A percentile compares a stretch with the other conserved stretches of the same genome.
These are phyloP conservation scores for Akanthomyces uredinophilus DNA, from an alignment of 2,329 filamentous ascomycete genomes.

Conservation along the genomic window DNA sequence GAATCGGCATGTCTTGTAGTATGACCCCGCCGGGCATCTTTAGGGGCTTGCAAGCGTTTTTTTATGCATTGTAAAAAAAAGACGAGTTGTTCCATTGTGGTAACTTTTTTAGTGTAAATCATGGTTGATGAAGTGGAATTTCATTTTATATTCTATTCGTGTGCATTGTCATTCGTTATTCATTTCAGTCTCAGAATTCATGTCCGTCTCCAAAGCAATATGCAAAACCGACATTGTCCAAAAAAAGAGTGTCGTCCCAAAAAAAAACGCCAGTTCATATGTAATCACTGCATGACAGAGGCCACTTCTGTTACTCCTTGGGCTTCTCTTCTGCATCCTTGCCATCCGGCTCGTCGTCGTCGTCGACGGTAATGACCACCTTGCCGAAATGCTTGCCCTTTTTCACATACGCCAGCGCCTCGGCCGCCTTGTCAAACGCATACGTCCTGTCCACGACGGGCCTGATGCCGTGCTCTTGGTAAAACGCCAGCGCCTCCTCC, in stretches of 20 bases:
- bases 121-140: conserved; percentile 9
- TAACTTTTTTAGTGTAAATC: conserved; percentile 12
- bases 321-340: background rate
- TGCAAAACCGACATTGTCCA: background rate
- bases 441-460: conserved; percentile 47
- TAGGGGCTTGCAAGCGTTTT: conserved; percentile 6
- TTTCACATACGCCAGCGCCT: conserved; percentile 49
- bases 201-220: background rate
- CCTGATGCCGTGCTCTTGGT: conserved; percentile 38
- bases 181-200: background rate
- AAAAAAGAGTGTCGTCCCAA: background rate
- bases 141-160: background rate
- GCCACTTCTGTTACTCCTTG: background rate
- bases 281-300: background rate
- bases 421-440: conserved; percentile 38
- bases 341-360: background rate
- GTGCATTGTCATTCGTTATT: background rate
- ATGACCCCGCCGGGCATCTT: background rate
- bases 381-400: conserved; percentile 54
- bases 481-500: conserved; percentile 48
- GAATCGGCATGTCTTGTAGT: conserved; percentile 7
- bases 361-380: conserved; percentile 42
- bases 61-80: conserved; percentile 4
- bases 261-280: background rate
- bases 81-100: background rate